phyloP scores from a whole-genome alignment of 2,329 filamentous ascomycete genomes.

The Colletotrichum lupini region DNA sequence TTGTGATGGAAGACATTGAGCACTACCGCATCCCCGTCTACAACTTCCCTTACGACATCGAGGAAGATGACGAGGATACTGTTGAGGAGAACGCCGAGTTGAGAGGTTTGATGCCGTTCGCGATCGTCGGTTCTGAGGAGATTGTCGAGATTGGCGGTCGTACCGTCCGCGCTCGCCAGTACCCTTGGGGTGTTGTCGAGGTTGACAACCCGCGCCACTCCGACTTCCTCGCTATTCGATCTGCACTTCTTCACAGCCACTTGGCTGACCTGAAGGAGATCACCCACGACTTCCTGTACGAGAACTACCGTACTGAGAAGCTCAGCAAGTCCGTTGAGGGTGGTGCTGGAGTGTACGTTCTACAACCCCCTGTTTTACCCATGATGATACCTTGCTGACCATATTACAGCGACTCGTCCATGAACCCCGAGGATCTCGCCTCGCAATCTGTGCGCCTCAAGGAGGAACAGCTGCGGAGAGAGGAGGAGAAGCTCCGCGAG shows the following conservation, averaged over 20 bases:
- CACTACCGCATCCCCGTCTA: conserved; percentile 99
- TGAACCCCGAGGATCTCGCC: conserved; percentile 97
- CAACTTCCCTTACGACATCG: conserved; percentile 99
- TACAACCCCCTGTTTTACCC: background rate
- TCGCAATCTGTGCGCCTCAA: conserved; percentile 98
- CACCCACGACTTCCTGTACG: conserved; percentile 99
- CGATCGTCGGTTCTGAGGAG: conserved; percentile 97
- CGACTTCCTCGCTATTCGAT: conserved; percentile 97
- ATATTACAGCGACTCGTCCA: conserved; percentile 77
- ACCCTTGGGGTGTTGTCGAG: conserved; percentile 99
- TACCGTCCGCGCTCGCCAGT: conserved; percentile 93
- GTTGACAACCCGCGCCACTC: conserved; percentile 99
- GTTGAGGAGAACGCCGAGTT: conserved; percentile 99
- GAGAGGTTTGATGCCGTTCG: conserved; percentile 97
- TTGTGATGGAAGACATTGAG: conserved; percentile 99
- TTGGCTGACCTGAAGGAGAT: conserved; percentile 99
- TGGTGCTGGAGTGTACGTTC: conserved; percentile 84
- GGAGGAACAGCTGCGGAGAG: conserved; percentile 98
- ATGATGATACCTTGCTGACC: conserved; percentile 40
- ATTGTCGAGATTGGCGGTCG: conserved; percentile 93
- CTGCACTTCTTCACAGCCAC: conserved; percentile 96
- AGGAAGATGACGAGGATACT: conserved; percentile 99
- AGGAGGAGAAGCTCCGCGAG: conserved; percentile 99
- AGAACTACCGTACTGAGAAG: conserved; percentile 99
- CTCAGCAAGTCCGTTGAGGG: conserved; percentile 99